Evolutionary conservation across 768 basidiomycete genomes (phyloP), one percentile per base, ranked within the genome.

Genomic region (Podaxis pistillaris): DNA sequence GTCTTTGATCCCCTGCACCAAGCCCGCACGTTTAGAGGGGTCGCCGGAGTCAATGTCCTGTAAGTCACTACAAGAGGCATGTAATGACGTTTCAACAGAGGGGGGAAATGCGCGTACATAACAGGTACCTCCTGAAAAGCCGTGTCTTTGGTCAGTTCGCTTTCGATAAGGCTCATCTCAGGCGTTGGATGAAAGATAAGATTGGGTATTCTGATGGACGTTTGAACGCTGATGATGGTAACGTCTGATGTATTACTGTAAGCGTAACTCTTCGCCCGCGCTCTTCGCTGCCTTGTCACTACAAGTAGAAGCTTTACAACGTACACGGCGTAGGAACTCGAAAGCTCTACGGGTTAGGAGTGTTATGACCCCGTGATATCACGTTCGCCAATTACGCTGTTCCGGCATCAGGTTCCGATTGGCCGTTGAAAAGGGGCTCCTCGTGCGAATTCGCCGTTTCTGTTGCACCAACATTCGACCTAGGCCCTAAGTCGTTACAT

Each of bases 1-100:
- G 66, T 90, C 81, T 58, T 88, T 79, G 47, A 95, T 81, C 65
- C 84, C 73, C 24, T 75, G 68, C 0, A 86, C 90, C 1, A 94
- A 72, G 1, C 70, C 73, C 56, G 71, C 68, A 46, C 83, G 79
- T 24, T 75, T 71, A 1, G 33, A 63, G 0, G 78, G 67, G 58
- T 85, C 80, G 2, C 72, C 65, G 52, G 70, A 78, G 12, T 68
- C 62, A 22, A 83, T 73, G 60, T 75, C 66, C 26, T 73, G 68
- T 30, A 88, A 68, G 67, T 87, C 83, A 54, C 84, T 84, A 67
- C 56, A 63, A 19, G 19, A 50, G 17, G 37, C 37, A 56, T 28
- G 47, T 19, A 3, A 13, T n/a, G n/a, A 17, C 8, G 19, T 15
- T 11, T 60, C 24, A 15, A 19, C 17, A 17, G 60, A n/a, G 13